Conservation (phyloP, 2,329 filamentous ascomycete genomes). For the Trichoderma sp. region DNA sequence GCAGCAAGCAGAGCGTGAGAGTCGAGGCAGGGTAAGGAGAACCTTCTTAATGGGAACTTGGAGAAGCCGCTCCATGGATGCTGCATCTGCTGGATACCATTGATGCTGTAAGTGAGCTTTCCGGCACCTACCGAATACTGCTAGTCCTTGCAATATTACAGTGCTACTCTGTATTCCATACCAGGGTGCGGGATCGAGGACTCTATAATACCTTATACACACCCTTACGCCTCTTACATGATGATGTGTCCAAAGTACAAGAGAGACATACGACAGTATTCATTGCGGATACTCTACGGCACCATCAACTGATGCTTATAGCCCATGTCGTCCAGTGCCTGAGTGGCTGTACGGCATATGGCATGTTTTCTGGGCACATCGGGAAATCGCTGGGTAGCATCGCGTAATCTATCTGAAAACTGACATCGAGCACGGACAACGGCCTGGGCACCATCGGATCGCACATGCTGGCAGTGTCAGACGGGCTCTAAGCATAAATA, state of each 20-base stretch:
- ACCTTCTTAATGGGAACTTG: background rate
- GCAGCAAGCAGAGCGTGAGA: background rate
- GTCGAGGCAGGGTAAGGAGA: constrained; percentile 10
- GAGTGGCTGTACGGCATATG: background rate
- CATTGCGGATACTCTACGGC: too few species aligned
- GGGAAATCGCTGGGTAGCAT: background rate
- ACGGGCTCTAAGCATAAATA: background rate
- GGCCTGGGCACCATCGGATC: background rate
- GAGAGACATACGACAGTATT: too few species aligned
- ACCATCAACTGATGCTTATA: background rate
- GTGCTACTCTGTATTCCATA: background rate
- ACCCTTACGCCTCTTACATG: background rate
- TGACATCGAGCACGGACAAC: background rate
- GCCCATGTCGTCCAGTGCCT: background rate
- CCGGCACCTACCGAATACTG: constrained; percentile 9
- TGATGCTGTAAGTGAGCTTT: background rate
- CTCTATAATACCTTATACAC: background rate
- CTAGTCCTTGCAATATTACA: background rate
- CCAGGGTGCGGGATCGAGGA: background rate
- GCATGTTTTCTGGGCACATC: background rate
- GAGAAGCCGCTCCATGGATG: background rate
- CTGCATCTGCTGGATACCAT: background rate
- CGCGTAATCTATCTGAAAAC: background rate
- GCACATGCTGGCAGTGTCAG: background rate
- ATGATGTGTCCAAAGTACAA: background rate